Evolutionary conservation across 2,329 filamentous ascomycete genomes (phyloP).

Genomic region (Hymenoscyphus repandus): DNA sequence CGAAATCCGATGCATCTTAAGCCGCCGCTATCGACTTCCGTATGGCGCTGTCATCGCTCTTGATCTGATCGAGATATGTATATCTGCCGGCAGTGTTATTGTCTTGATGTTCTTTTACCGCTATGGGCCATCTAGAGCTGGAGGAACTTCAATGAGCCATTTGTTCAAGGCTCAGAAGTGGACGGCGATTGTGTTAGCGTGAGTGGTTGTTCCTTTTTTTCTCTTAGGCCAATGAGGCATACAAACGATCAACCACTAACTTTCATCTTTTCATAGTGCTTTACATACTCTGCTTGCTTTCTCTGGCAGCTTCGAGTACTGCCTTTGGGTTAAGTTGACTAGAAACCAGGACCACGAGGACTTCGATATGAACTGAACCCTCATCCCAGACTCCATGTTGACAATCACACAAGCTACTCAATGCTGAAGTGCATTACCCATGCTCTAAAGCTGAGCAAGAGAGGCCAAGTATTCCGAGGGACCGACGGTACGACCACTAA

Average conservation of each 20-base stretch:
- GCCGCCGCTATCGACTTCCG: background rate
- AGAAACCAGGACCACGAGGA: too few species aligned
- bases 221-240: background rate
- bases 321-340: background rate
- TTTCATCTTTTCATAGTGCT: background rate
- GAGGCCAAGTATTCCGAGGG: too few species aligned
- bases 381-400: too few species aligned
- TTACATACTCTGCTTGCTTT: background rate
- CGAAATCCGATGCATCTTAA: background rate
- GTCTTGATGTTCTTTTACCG: slow-evolving; percentile 1
- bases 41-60: background rate
- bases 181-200: background rate
- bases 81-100: background rate
- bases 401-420: too few species aligned
- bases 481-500: too few species aligned
- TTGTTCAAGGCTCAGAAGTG: background rate
- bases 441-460: too few species aligned
- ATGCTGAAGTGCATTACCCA: too few species aligned
- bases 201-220: background rate
- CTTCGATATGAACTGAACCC: too few species aligned
- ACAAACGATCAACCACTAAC: background rate
- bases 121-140: background rate
- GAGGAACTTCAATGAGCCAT: background rate
- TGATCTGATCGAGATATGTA: slow-evolving; percentile 3
- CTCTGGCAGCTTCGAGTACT: background rate